These are phyloP conservation scores for Bipolaris gigantea DNA, from an alignment of 2,329 filamentous ascomycete species.

Conservation along the genomic window DNA sequence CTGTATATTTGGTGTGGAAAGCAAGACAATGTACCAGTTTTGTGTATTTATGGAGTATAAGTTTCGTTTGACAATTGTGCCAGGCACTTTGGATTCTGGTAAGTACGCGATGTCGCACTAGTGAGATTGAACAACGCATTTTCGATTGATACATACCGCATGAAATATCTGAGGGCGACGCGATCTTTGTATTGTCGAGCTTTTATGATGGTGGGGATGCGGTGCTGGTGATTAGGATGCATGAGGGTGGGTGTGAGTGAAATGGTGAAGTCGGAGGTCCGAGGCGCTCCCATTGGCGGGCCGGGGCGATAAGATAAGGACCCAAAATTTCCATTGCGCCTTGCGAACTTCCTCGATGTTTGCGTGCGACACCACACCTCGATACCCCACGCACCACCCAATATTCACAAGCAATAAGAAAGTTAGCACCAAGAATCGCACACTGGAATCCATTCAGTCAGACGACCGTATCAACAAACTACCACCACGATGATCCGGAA, in stretches of 20 bases:
- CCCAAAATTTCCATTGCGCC: slow-evolving; percentile 14
- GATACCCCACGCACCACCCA: not conserved
- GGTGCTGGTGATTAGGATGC: not conserved
- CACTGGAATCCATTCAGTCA: too few species aligned
- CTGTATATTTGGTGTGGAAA: not conserved
- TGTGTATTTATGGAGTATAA: not conserved
- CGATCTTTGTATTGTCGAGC: not conserved
- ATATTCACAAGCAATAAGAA: not conserved
- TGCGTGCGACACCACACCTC: not conserved
- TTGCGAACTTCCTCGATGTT: slow-evolving; percentile 3
- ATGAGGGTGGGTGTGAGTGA: not conserved
- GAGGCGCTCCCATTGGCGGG: slow-evolving; percentile 2
- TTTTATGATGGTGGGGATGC: not conserved
- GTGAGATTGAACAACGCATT: not conserved
- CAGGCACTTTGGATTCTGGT: not conserved
- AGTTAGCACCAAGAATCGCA: not conserved
- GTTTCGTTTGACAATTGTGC: not conserved
- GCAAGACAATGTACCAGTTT: not conserved
- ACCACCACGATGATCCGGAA: slow-evolving; percentile 30
- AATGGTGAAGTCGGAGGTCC: slow-evolving; percentile 10
- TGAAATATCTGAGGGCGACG: too few species aligned
- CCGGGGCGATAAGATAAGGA: slow-evolving; percentile 11
- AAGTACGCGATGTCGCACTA: not conserved
- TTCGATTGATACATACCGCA: too few species aligned
- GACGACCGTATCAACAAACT: not conserved